phyloP scores from a whole-genome alignment of 129 eudicot species.

The Tanacetum coccineum region DNA sequence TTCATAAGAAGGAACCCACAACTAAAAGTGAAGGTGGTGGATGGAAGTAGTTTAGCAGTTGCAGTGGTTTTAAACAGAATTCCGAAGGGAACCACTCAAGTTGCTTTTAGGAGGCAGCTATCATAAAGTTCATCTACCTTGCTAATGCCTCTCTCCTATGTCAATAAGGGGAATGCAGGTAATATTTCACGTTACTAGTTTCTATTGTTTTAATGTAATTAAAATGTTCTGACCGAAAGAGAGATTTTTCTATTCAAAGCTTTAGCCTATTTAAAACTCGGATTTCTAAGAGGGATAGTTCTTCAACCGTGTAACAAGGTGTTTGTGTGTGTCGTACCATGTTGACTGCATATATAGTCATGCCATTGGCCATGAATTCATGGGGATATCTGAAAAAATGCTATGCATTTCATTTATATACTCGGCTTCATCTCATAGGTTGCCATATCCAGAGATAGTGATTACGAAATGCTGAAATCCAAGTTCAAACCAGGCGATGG shows the following conservation, averaged over 20 bases:
- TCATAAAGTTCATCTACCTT: constrained; percentile 52
- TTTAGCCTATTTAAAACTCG: too few species aligned
- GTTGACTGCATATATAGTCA: too few species aligned
- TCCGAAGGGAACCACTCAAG: constrained; percentile 62
- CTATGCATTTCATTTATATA: background rate
- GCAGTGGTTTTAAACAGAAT: constrained; percentile 66
- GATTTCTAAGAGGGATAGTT: too few species aligned
- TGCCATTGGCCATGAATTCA: background rate
- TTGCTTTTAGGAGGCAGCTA: constrained; percentile 52
- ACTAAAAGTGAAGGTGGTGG: constrained; percentile 61
- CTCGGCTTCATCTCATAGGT: constrained; percentile 32
- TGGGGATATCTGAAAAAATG: background rate
- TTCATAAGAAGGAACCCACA: constrained; percentile 50
- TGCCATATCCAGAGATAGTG: constrained; percentile 32
- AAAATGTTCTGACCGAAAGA: background rate
- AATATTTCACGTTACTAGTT: background rate
- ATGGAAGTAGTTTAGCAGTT: constrained; percentile 74
- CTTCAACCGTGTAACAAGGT: too few species aligned
- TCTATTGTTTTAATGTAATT: background rate
- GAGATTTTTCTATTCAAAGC: background rate
- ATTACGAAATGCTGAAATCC: constrained; percentile 45
- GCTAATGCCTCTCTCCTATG: constrained; percentile 63
- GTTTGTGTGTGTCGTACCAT: too few species aligned
- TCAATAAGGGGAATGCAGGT: constrained; percentile 71
- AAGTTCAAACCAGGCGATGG: constrained; percentile 27